Evolutionary conservation across 768 basidiomycete genomes (phyloP).

Genomic region (Pholiota molesta): DNA sequence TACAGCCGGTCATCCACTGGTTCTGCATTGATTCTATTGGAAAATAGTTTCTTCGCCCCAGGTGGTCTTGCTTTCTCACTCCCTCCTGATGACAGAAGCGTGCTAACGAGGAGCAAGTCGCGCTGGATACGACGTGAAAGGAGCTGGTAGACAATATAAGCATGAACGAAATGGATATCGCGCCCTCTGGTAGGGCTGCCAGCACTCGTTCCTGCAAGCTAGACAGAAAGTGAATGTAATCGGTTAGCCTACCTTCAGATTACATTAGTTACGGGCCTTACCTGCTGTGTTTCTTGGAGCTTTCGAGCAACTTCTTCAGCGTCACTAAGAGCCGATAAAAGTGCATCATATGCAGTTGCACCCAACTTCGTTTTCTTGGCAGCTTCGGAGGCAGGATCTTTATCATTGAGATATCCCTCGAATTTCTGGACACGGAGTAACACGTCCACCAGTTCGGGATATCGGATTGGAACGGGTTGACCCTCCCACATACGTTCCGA

Average conservation of each 20-base stretch:
- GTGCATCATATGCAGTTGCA: slow-evolving; percentile 86
- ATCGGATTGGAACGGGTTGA: slow-evolving; percentile 80
- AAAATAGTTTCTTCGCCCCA: slow-evolving; percentile 33
- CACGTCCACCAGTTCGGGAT: slow-evolving; percentile 89
- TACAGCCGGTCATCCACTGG: slow-evolving; percentile 74
- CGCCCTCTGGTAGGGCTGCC: slow-evolving; percentile 50
- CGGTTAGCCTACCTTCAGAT: background rate
- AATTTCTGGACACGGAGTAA: slow-evolving; percentile 83
- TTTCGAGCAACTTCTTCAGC: slow-evolving; percentile 85
- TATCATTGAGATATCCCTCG: slow-evolving; percentile 55
- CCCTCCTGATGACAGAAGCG: slow-evolving; percentile 53
- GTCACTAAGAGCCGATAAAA: slow-evolving; percentile 84
- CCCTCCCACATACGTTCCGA: slow-evolving; percentile 77
- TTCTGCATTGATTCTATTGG: slow-evolving; percentile 28
- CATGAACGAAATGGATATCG: slow-evolving; percentile 84
- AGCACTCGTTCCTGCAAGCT: slow-evolving; percentile 36
- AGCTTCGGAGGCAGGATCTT: slow-evolving; percentile 29
- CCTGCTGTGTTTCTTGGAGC: slow-evolving; percentile 85
- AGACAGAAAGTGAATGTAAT: slow-evolving; percentile 5
- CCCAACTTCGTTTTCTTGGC: slow-evolving; percentile 62
- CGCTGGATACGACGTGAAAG: slow-evolving; percentile 87
- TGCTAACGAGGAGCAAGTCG: slow-evolving; percentile 78
- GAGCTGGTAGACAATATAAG: slow-evolving; percentile 86
- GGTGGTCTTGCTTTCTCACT: slow-evolving; percentile 26
- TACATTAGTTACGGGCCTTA: slow-evolving; percentile 27